Conservation (phyloP, 2,329 filamentous ascomycete genomes). For the Xylariaceae sp. region DNA sequence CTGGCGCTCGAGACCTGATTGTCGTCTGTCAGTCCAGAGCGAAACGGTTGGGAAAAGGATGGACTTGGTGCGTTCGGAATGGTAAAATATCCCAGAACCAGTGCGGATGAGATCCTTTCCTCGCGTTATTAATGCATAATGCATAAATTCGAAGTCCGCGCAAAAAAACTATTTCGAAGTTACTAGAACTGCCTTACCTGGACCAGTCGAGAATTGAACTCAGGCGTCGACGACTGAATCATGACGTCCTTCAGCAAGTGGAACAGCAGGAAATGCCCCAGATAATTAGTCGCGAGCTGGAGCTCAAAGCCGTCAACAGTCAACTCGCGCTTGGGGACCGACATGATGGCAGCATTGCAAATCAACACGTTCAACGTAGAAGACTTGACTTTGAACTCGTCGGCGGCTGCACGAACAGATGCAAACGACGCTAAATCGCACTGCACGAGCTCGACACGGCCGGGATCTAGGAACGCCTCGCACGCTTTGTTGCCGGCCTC, state of each 20-base stretch:
- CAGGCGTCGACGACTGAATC: conserved; percentile 44
- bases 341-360: conserved; percentile 4
- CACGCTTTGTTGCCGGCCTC: conserved; percentile 44
- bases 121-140: too few relatives aligned
- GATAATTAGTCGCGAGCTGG: conserved; percentile 56
- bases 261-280: conserved; percentile 55
- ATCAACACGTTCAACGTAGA: not conserved
- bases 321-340: not conserved
- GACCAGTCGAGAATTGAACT: conserved; percentile 50
- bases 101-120: too few relatives aligned
- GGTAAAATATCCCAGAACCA: too few relatives aligned
- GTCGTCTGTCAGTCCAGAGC: too few relatives aligned
- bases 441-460: conserved; percentile 17
- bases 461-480: conserved; percentile 35
- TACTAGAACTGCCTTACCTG: too few relatives aligned
- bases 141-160: too few relatives aligned
- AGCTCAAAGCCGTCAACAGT: conserved; percentile 43
- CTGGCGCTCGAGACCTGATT: conserved; percentile 47
- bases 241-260: conserved; percentile 51
- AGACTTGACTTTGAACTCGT: conserved; percentile 31
- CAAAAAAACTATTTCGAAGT: too few relatives aligned
- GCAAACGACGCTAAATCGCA: not conserved
- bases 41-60: too few relatives aligned
- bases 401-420: conserved; percentile 40
- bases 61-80: too few relatives aligned